A percentile compares a stretch with the other conserved stretches of the same genome.
phyloP scores from a whole-genome alignment of 2,329 filamentous ascomycete genomes.

The Fusarium brachygibbosum region DNA sequence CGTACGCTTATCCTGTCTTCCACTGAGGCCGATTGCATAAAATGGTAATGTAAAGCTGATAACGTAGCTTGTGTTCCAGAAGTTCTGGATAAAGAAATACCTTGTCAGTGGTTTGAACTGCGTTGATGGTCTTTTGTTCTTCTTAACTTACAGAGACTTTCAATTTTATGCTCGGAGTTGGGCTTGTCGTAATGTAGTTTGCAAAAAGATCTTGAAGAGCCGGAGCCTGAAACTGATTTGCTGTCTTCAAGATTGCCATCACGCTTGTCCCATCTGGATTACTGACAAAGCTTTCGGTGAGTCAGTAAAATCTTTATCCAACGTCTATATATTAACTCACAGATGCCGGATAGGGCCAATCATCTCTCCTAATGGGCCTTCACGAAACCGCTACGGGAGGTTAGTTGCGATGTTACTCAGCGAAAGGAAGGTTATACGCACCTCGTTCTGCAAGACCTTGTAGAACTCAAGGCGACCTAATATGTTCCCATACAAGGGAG shows the following conservation, averaged over 20 bases:
- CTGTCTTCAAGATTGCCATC: constrained; percentile 12
- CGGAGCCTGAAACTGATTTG: neutral
- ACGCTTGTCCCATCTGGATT: constrained; percentile 16
- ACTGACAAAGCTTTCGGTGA: constrained; percentile 27
- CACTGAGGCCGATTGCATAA: neutral
- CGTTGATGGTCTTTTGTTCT: neutral
- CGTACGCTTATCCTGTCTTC: neutral
- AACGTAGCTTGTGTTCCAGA: neutral
- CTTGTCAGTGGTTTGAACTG: neutral
- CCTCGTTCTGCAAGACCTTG: neutral
- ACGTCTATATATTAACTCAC: neutral
- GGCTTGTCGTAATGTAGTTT: constrained; percentile 20
- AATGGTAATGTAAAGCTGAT: neutral
- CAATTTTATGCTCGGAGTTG: constrained; percentile 6
- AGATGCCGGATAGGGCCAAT: neutral
- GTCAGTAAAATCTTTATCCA: neutral
- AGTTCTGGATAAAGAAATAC: neutral
- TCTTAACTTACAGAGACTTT: constrained; percentile 1
- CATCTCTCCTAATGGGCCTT: neutral
- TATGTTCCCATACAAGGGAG: neutral
- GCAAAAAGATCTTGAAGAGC: constrained; percentile 20
- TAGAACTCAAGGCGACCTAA: neutral
- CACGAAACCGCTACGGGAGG: neutral
- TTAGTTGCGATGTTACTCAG: neutral
- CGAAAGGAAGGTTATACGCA: neutral